Percentiles rank a stretch among this genome's conserved stretches.
These are phyloP conservation scores for Picochlorum sp. DNA, from an alignment of 139 green algal genomes.

Conservation along the genomic window DNA sequence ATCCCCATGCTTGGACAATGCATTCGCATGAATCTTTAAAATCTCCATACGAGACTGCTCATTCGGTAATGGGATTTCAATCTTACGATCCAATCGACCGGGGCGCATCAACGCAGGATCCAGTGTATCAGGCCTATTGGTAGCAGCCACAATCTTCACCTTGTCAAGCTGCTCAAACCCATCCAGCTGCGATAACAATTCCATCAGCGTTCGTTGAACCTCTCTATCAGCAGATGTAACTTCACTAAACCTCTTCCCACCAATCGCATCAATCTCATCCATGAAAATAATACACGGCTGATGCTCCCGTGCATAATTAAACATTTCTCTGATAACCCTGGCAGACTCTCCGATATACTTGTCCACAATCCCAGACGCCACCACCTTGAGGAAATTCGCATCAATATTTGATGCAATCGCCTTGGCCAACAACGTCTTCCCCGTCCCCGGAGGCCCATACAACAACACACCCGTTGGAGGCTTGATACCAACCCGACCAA, in stretches of 20 bases:
- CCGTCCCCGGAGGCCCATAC: slow-evolving; percentile 69
- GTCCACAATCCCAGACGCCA: slow-evolving; percentile 93
- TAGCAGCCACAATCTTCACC: slow-evolving; percentile 95
- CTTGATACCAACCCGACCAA: slow-evolving; percentile 96
- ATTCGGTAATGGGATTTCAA: slow-evolving; percentile 99
- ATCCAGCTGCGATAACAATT: slow-evolving; percentile 97
- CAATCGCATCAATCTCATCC: slow-evolving; percentile 99
- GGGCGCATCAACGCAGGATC: slow-evolving; percentile 95
- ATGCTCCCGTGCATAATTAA: slow-evolving; percentile 87
- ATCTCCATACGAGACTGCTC: slow-evolving; percentile 95
- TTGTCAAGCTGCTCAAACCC: slow-evolving; percentile 96
- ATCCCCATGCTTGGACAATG: slow-evolving; percentile 94
- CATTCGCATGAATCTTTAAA: slow-evolving; percentile 93
- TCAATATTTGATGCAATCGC: slow-evolving; percentile 92
- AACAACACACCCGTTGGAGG: slow-evolving; percentile 91
- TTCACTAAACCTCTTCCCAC: slow-evolving; percentile 91
- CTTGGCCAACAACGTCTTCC: slow-evolving; percentile 95
- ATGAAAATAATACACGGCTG: slow-evolving; percentile 99
- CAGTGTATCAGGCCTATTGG: slow-evolving; percentile 92
- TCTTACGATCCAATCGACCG: slow-evolving; percentile 92
- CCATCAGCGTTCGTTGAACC: slow-evolving; percentile 99
- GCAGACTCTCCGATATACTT: slow-evolving; percentile 99
- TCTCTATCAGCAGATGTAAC: slow-evolving; percentile 93
- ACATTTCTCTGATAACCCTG: slow-evolving; percentile 97
- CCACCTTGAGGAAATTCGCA: slow-evolving; percentile 97